Evolutionary conservation across 768 basidiomycete genomes (phyloP).

Genomic region (Hirschioporus abietinus): DNA sequence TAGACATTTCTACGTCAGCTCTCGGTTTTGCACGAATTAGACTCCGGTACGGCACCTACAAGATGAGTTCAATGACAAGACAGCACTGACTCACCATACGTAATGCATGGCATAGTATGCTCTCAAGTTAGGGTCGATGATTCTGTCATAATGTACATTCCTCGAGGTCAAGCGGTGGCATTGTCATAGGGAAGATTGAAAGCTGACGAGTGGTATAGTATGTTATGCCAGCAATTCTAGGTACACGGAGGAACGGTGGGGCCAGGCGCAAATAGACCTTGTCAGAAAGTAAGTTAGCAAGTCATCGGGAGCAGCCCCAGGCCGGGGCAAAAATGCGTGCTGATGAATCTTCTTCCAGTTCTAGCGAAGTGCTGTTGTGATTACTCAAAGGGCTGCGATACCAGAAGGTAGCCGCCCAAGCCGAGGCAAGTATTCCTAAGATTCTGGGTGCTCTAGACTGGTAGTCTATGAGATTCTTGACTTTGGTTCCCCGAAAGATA

Average conservation of each 20-base stretch:
- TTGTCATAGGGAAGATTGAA: background rate
- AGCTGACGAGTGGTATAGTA: background rate
- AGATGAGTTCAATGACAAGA: too few relatives aligned
- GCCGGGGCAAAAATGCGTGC: background rate
- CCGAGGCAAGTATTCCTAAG: background rate
- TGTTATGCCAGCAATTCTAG: too few relatives aligned
- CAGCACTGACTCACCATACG: background rate
- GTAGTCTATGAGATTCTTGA: background rate
- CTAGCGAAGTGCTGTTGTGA: background rate
- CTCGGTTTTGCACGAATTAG: too few relatives aligned
- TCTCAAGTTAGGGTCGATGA: background rate
- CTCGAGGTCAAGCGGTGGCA: background rate
- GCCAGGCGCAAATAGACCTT: background rate
- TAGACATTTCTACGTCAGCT: too few relatives aligned
- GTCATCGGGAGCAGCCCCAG: background rate
- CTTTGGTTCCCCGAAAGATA: background rate
- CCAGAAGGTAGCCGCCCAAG: too few relatives aligned
- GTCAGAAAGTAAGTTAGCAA: background rate
- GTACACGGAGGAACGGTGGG: background rate
- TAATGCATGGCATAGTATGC: background rate
- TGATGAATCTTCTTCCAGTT: background rate
- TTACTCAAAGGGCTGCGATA: background rate
- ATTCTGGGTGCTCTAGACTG: background rate
- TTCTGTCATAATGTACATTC: background rate
- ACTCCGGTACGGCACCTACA: too few relatives aligned